Conservation (phyloP, 176 grass and related monocot species). For the Luzula sylvatica region DNA sequence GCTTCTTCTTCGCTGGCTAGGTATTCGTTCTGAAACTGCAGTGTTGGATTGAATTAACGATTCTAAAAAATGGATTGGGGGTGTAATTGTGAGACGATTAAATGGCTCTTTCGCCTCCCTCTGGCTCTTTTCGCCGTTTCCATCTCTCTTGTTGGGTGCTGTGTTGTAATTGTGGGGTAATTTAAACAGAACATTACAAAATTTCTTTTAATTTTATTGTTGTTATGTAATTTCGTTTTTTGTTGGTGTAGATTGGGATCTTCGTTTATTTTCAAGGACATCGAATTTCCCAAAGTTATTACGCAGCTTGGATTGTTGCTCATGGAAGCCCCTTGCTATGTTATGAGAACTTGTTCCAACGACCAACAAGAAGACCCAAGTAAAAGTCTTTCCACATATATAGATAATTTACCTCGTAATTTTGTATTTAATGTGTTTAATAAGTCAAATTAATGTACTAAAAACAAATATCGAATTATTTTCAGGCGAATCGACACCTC, state of each 20-base stretch:
- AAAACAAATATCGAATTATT: background rate
- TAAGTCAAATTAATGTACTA: background rate
- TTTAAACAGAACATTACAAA: background rate
- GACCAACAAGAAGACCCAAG: background rate
- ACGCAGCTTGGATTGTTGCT: slow-evolving; percentile 7
- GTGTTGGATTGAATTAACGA: too few relatives aligned
- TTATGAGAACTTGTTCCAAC: slow-evolving; percentile 5
- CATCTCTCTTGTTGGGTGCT: slow-evolving; percentile 6
- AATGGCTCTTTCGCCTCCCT: slow-evolving; percentile 4
- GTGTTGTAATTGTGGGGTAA: slow-evolving; percentile 7
- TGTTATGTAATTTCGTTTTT: background rate
- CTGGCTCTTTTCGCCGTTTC: slow-evolving; percentile 8
- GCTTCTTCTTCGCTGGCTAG: too few relatives aligned
- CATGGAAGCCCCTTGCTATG: slow-evolving; percentile 14
- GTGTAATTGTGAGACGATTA: background rate
- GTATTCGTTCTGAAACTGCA: too few relatives aligned
- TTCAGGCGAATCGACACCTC: too few relatives aligned
- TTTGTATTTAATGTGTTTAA: too few relatives aligned
- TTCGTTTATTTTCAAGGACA: background rate
- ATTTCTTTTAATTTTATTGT: background rate
- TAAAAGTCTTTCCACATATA: background rate
- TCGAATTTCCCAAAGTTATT: slow-evolving; percentile 3
- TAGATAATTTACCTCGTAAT: too few relatives aligned
- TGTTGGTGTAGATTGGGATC: slow-evolving; percentile 3
- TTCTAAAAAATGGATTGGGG: background rate